phyloP scores from a whole-genome alignment of 2,329 filamentous ascomycete genomes.

The Chrysosporium queenslandicum region DNA sequence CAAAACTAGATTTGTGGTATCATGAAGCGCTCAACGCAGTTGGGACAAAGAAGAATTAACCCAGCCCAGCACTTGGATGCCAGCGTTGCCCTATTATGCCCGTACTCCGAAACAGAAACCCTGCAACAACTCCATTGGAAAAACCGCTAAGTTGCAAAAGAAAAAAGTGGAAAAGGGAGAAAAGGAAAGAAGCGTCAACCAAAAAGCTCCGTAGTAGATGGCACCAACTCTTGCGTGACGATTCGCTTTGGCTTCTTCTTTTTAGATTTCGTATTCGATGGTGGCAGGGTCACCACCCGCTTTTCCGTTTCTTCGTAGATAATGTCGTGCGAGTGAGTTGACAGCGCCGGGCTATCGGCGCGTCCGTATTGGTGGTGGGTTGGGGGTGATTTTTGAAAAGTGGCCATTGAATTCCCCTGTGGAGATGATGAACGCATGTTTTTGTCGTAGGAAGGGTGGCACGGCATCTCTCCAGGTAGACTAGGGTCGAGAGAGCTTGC shows the following conservation, averaged over 20 bases:
- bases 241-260: conserved; percentile 7
- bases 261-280: conserved; percentile 3
- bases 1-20: neutral
- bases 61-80: neutral
- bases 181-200: conserved; percentile 4
- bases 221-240: conserved; percentile 16
- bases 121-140: too few relatives aligned
- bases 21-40: neutral
- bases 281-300: neutral
- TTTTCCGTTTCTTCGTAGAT: neutral
- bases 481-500: conserved; percentile 11
- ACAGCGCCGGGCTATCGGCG: neutral
- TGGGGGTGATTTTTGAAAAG: neutral
- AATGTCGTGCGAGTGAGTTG: neutral
- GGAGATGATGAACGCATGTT: conserved; percentile 7
- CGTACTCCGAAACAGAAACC: neutral
- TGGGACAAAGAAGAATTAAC: neutral
- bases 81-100: neutral
- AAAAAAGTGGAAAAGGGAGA: neutral
- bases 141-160: neutral
- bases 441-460: conserved; percentile 16
- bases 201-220: conserved; percentile 14
- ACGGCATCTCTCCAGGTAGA: conserved; percentile 12
- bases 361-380: neutral
- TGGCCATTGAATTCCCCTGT: neutral